Evolutionary conservation across 2,329 filamentous ascomycete species (phyloP).

Genomic region (Talaromyces albobiverticillius): DNA sequence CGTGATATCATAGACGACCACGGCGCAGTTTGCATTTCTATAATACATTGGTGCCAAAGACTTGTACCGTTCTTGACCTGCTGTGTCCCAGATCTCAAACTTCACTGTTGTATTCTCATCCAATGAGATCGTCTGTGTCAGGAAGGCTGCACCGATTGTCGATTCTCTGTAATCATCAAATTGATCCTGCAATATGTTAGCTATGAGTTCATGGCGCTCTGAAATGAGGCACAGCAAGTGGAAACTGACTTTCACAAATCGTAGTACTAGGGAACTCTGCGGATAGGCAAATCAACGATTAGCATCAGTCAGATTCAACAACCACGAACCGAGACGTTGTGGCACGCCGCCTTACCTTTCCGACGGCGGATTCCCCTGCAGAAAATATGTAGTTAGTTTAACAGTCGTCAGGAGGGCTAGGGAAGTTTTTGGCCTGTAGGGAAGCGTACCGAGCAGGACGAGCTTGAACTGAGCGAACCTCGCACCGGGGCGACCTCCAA

Average conservation of each 20-base stretch:
- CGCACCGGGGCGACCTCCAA: conserved; percentile 64
- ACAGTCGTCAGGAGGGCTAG: conserved; percentile 6
- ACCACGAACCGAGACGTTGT: not conserved
- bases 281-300: conserved; percentile 2
- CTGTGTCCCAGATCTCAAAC: conserved; percentile 99
- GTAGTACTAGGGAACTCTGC: conserved; percentile 92
- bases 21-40: conserved; percentile 97
- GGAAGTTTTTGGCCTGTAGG: not conserved
- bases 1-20: conserved; percentile 98
- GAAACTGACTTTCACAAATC: conserved; percentile 88
- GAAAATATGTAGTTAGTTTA: conserved; percentile 15
- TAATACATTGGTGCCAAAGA: conserved; percentile 99
- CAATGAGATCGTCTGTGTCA: conserved; percentile 97
- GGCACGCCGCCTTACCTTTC: conserved; percentile 66
- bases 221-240: not conserved
- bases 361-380: conserved; percentile 92
- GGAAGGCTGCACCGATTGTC: conserved; percentile 95
- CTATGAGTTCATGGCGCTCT: not conserved
- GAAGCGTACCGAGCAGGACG: conserved; percentile 79
- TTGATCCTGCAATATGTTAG: conserved; percentile 70
- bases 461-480: conserved; percentile 99
- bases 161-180: conserved; percentile 98
- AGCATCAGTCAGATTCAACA: not conserved
- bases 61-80: conserved; percentile 98
- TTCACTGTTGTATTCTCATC: conserved; percentile 98